Base-by-base conservation (phyloP, 768 basidiomycete genomes). In the Phlegmacium glaucopus region DNA sequence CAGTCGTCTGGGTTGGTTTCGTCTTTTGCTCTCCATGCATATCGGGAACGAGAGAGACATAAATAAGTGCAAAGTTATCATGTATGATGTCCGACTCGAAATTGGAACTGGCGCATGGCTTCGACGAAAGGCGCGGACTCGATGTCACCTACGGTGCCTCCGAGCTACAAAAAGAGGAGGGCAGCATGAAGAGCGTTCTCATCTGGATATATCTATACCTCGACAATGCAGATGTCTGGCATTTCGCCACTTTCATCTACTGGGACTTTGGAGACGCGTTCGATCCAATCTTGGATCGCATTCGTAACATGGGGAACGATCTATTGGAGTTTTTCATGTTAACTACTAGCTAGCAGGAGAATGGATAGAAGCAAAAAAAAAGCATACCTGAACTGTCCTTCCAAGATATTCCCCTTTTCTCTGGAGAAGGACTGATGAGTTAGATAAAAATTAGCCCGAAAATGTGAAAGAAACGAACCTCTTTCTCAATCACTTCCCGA, bases 81-180 rank as follows among this genome's bases (percentile, higher is more conserved):
- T 88, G n/a, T n/a, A n/a, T n/a, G n/a, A n/a, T n/a, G 80, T 13
- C 95, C 94, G 16, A 98, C 94, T 47, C 95, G 86, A 75, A 97
- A 97, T 63, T 99, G 95, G 77, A 99, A 99, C 66, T 99, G 95
- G n/a, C 95, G 85, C 88, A 99, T 94, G 1, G 95, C 95, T 66
- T 99, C 95, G 39, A 99, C 77, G 66, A 99, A 99, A 2, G 95
- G 95, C 3, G 94, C 94, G 6, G 93, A 96, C 60, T 99, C 95
- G 63, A 99, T 99, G 60, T 99, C 95, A 38, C 95, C 95, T 12
- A 99, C 95, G 0, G 95, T 99, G 16, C 95, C 95, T 47, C 95
- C 95, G 51, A 99, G 87, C 92, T 94, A 51, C 27, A 22, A n/a
- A n/a, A n/a, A n/a, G n/a, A n/a, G n/a, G 16, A 45, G 28, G 34